Percentiles rank a stretch among this genome's conserved stretches.
phyloP scores from a whole-genome alignment of 192 early-diverging fungal genomes.

The Thoreauomyces humboldtii region DNA sequence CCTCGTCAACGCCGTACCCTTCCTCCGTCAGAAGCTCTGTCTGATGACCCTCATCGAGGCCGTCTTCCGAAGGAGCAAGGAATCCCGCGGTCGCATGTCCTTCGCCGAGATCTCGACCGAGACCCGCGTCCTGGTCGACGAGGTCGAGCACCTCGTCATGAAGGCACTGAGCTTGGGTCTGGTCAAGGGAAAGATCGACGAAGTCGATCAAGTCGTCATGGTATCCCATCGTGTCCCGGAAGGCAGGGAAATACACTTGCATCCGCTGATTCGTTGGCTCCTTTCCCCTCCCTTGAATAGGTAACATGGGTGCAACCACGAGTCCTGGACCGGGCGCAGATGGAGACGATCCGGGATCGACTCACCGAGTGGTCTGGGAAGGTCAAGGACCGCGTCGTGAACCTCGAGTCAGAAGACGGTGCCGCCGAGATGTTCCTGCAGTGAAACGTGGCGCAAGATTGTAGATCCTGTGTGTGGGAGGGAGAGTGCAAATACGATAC shows the following conservation, averaged over 20 bases:
- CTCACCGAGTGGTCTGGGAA: slow-evolving; percentile 83
- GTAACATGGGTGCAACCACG: slow-evolving; percentile 98
- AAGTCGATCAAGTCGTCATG: slow-evolving; percentile 83
- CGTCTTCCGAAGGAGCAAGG: slow-evolving; percentile 80
- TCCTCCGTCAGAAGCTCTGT: slow-evolving; percentile 93
- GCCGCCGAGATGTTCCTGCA: slow-evolving; percentile 31
- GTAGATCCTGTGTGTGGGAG: too few species aligned
- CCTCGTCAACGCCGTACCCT: slow-evolving; percentile 68
- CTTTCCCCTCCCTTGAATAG: slow-evolving; percentile 20
- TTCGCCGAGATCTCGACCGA: slow-evolving; percentile 82
- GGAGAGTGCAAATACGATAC: too few species aligned
- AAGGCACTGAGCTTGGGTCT: slow-evolving; percentile 91
- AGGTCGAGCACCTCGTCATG: slow-evolving; percentile 98
- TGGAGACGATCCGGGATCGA: slow-evolving; percentile 75
- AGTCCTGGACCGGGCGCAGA: slow-evolving; percentile 87
- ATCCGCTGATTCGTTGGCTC: background rate
- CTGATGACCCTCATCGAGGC: slow-evolving; percentile 95
- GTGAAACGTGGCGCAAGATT: too few species aligned
- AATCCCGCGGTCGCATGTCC: slow-evolving; percentile 70
- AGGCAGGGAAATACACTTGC: background rate
- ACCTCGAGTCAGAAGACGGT: slow-evolving; percentile 73
- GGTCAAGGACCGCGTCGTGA: slow-evolving; percentile 70
- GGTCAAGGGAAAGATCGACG: slow-evolving; percentile 92
- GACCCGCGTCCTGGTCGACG: slow-evolving; percentile 70
- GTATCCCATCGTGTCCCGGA: slow-evolving; percentile 27